Evolutionary conservation across 2,329 filamentous ascomycete genomes (phyloP).

Genomic region (Paraphoma sp.): DNA sequence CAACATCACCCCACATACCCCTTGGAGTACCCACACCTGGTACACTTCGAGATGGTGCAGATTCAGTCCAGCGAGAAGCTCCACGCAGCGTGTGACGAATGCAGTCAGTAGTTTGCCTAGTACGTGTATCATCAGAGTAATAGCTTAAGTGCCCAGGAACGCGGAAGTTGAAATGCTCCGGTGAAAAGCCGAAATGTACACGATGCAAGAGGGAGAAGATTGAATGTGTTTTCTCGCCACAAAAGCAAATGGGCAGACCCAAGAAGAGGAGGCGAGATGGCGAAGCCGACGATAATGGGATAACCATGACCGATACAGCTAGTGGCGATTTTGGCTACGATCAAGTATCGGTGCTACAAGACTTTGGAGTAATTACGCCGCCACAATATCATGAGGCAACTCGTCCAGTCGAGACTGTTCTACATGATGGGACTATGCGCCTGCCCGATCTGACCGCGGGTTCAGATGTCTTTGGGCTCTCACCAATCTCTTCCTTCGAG

Average conservation of each 20-base stretch:
- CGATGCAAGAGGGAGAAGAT: slow-evolving; percentile 52
- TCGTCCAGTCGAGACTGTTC: not conserved
- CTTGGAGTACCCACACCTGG: not conserved
- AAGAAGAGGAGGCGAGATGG: slow-evolving; percentile 53
- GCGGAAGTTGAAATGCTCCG: slow-evolving; percentile 58
- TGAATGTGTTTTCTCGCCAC: slow-evolving; percentile 54
- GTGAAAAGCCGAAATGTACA: slow-evolving; percentile 50
- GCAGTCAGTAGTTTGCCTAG: slow-evolving; percentile 34
- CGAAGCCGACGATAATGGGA: slow-evolving; percentile 8
- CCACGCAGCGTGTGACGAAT: slow-evolving; percentile 46
- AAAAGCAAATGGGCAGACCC: slow-evolving; percentile 60
- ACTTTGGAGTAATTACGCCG: slow-evolving; percentile 21
- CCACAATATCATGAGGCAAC: slow-evolving; percentile 10
- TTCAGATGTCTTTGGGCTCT: slow-evolving; percentile 1
- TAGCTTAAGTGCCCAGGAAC: slow-evolving; percentile 40
- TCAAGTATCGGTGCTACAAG: not conserved
- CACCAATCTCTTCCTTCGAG: slow-evolving; percentile 14
- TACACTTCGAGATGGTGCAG: slow-evolving; percentile 18
- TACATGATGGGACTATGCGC: slow-evolving; percentile 4
- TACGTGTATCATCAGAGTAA: slow-evolving; percentile 1
- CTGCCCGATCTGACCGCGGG: not conserved
- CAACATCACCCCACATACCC: not conserved
- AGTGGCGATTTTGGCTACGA: not conserved
- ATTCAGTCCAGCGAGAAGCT: slow-evolving; percentile 30
- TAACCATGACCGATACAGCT: slow-evolving; percentile 1